These are phyloP conservation scores for Zizania latifolia DNA, from an alignment of 176 grass and related monocot genomes.

Conservation along the genomic window DNA sequence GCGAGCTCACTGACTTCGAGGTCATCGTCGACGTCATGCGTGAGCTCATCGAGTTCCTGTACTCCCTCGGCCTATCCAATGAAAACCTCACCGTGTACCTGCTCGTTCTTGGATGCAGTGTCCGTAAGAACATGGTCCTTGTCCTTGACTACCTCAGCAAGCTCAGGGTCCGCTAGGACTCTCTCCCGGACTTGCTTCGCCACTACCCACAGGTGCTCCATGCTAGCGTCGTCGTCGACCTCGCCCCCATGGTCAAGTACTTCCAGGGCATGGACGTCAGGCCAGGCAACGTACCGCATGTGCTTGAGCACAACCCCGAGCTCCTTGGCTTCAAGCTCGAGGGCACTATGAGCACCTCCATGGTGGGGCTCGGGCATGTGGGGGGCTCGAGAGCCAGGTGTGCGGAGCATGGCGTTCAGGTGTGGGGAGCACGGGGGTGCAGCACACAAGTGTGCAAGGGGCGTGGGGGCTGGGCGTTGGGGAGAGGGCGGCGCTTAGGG, in stretches of 20 bases:
- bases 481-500: too few relatives aligned
- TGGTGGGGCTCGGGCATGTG: too few relatives aligned
- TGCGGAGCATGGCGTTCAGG: too few relatives aligned
- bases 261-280: constrained; percentile 66
- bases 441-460: too few relatives aligned
- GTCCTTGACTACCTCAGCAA: constrained; percentile 84
- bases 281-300: constrained; percentile 40
- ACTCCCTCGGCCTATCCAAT: constrained; percentile 26
- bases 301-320: constrained; percentile 67
- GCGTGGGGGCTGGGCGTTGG: too few relatives aligned
- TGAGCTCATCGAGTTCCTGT: constrained; percentile 41
- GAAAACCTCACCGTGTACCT: constrained; percentile 59
- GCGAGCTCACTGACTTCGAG: constrained; percentile 61
- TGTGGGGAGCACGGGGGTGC: too few relatives aligned
- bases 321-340: constrained; percentile 77
- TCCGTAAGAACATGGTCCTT: constrained; percentile 80
- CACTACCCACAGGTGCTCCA: constrained; percentile 75
- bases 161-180: constrained; percentile 51
- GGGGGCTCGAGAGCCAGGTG: too few relatives aligned
- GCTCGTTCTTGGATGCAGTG: constrained; percentile 68
- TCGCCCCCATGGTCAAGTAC: constrained; percentile 54
- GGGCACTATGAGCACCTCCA: constrained; percentile 81
- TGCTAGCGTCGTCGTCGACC: constrained; percentile 67
- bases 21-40: constrained; percentile 58
- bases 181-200: constrained; percentile 56